Base-by-base conservation (phyloP, 495 filamentous ascomycete species). In the Xylaria palmicola region DNA sequence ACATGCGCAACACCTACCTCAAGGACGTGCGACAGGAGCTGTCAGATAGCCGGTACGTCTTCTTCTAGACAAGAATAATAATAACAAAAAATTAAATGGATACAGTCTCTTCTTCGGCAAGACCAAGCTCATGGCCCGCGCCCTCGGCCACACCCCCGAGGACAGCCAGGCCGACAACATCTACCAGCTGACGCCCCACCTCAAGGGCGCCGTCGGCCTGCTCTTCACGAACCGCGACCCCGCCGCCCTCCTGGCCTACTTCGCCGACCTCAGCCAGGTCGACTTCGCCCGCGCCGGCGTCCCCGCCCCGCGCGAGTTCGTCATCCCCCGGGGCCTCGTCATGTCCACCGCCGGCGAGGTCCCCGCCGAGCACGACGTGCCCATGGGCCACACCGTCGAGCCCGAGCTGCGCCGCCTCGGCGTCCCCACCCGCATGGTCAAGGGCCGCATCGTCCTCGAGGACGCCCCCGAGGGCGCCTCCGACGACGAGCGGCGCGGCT, bases 1-100 rank as follows among this genome's bases (percentile, higher is more conserved):
- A 98, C 82, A 98, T 98, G 94, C 91, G 94, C 65, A 98, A 98
- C 75, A 96, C 90, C 41, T 92, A 97, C 75, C 78, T 98, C 72
- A 98, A 98, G 79, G 86, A 91, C 70, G 90, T 98, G 62, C 85
- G 94, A 59, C 82, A 85, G 41, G 86, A 97, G 64, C 86, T 98
- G 58, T 79, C 81, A 52, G 91, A 96, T 75, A 90, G 88, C 80
- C 85, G 94, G 90, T 96, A 80, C 56, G 80, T 76, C 32, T 32
- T 54, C 47, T 36, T 40, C 6, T 43, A n/a, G n/a, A n/a, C n/a
- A n/a, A n/a, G n/a, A n/a, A n/a, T n/a, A n/a, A n/a, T 19, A 32
- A 44, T n/a, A 53, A 13, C 40, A 20, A 27, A 30, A 15, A 27
- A 41, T 10, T 19, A 15, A n/a, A 30, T 50, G 24, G 39, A 48